Conservation (phyloP, 2,329 filamentous ascomycete genomes). For the Pseudogymnoascus verrucosus region DNA sequence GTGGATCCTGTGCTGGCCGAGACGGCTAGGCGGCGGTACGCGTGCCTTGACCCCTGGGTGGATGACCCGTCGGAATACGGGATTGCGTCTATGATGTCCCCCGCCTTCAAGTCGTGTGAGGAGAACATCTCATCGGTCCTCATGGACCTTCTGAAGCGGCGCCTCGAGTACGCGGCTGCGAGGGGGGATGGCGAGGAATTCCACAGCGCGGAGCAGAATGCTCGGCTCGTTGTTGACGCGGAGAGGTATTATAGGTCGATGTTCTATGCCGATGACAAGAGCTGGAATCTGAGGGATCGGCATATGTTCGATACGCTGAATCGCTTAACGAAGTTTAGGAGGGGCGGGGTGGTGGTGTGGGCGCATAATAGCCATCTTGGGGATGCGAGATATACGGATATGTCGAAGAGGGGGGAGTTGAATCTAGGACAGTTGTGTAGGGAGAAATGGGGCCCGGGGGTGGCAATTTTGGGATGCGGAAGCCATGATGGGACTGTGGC, state of each 20-base stretch:
- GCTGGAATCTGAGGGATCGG: slow-evolving; percentile 43
- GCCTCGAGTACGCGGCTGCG: slow-evolving; percentile 29
- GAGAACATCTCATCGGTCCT: slow-evolving; percentile 38
- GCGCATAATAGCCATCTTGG: slow-evolving; percentile 46
- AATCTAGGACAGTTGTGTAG: slow-evolving; percentile 48
- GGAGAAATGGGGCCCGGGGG: slow-evolving; percentile 31
- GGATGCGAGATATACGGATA: slow-evolving; percentile 44
- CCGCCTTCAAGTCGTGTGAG: slow-evolving; percentile 39
- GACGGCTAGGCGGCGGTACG: slow-evolving; percentile 37
- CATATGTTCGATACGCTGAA: slow-evolving; percentile 44
- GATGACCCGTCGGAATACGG: slow-evolving; percentile 43
- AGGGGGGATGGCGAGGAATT: slow-evolving; percentile 37
- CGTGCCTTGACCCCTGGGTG: slow-evolving; percentile 39
- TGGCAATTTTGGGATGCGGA: slow-evolving; percentile 39
- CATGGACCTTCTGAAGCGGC: slow-evolving; percentile 33
- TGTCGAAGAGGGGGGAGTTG: slow-evolving; percentile 38
- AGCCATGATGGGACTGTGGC: slow-evolving; percentile 45
- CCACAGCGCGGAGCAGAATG: slow-evolving; percentile 43
- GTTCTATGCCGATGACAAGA: slow-evolving; percentile 40
- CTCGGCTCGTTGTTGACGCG: slow-evolving; percentile 36
- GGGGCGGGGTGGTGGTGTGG: slow-evolving; percentile 43
- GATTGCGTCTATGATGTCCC: slow-evolving; percentile 29
- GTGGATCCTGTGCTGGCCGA: slow-evolving; percentile 37
- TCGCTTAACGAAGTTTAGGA: slow-evolving; percentile 35
- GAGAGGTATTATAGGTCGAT: slow-evolving; percentile 45